These are phyloP conservation scores for Xylaria curta DNA, from an alignment of 495 filamentous ascomycete species.

Conservation along the genomic window DNA sequence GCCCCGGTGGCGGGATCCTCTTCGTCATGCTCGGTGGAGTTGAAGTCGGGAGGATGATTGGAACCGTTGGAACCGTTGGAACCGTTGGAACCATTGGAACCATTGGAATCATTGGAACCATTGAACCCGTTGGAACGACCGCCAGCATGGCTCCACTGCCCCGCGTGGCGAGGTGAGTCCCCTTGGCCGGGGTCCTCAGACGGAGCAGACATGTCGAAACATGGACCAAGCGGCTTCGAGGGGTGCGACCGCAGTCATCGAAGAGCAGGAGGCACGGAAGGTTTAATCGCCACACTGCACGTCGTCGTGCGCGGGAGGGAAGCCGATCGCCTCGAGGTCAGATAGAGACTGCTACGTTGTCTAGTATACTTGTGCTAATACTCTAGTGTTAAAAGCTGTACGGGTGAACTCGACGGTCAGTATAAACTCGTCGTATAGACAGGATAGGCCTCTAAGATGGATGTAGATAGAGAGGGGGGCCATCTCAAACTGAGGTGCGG, in stretches of 20 bases:
- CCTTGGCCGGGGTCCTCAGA: conserved; percentile 6
- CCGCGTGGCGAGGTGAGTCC: background rate
- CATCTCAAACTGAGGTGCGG: background rate
- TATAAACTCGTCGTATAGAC: background rate
- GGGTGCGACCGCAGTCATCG: conserved; percentile 12
- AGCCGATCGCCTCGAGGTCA: background rate
- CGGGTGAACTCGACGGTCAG: background rate
- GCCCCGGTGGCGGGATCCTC: background rate
- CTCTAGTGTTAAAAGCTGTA: background rate
- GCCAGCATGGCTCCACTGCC: background rate
- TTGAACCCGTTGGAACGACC: background rate
- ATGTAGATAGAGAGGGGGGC: background rate
- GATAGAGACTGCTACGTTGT: conserved; percentile 6
- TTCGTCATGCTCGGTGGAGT: background rate
- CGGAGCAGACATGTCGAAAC: conserved; percentile 24
- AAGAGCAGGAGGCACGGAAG: background rate
- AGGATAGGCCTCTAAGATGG: background rate
- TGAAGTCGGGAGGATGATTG: background rate
- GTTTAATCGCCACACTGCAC: background rate
- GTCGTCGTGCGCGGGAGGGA: background rate
- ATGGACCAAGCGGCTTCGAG: conserved; percentile 11
- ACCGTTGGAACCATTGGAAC: no score
- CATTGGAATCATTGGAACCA: no score
- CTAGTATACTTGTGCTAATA: background rate
- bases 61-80: no score